Percentiles rank a stretch among this genome's conserved stretches.
These are phyloP conservation scores for Heliamphora exappendiculata DNA, from an alignment of 148 eudicot species.

Conservation along the genomic window DNA sequence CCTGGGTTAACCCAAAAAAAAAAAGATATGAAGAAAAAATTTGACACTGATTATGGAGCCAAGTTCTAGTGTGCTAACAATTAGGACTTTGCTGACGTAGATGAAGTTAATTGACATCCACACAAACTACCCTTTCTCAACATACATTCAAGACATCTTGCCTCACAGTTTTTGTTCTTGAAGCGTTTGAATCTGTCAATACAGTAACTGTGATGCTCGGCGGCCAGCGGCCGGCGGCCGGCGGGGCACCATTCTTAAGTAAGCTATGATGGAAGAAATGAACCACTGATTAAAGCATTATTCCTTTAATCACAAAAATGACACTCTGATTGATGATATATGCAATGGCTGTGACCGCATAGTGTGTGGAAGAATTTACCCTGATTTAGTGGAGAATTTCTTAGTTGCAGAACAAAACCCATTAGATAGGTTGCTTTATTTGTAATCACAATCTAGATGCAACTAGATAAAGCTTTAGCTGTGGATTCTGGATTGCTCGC, in stretches of 20 bases:
- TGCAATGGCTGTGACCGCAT: not conserved
- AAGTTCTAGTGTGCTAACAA: not conserved
- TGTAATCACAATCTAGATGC: slow-evolving; percentile 8
- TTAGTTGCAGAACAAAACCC: slow-evolving; percentile 1
- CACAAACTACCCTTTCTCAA: not conserved
- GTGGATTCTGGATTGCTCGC: slow-evolving; percentile 9
- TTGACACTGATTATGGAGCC: not conserved
- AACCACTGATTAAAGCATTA: not conserved
- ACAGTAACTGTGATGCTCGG: not conserved
- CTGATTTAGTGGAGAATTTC: slow-evolving; percentile 16
- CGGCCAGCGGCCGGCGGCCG: too few relatives aligned
- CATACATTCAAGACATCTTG: not conserved
- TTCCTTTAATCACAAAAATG: not conserved
- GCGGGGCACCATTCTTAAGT: not conserved
- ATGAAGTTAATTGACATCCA: not conserved
- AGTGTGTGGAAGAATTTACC: not conserved
- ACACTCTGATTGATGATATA: slow-evolving; percentile 1
- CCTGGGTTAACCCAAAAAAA: too few relatives aligned
- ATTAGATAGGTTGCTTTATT: slow-evolving; percentile 10
- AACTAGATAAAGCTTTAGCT: slow-evolving; percentile 5
- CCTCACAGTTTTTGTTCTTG: not conserved
- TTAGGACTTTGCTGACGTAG: not conserved
- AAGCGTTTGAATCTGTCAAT: not conserved
- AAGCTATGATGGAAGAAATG: not conserved
- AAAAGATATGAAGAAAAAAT: too few relatives aligned